These are phyloP conservation scores for Populus hybrid DNA, from an alignment of 441 rosid genomes.

Conservation along the genomic window DNA sequence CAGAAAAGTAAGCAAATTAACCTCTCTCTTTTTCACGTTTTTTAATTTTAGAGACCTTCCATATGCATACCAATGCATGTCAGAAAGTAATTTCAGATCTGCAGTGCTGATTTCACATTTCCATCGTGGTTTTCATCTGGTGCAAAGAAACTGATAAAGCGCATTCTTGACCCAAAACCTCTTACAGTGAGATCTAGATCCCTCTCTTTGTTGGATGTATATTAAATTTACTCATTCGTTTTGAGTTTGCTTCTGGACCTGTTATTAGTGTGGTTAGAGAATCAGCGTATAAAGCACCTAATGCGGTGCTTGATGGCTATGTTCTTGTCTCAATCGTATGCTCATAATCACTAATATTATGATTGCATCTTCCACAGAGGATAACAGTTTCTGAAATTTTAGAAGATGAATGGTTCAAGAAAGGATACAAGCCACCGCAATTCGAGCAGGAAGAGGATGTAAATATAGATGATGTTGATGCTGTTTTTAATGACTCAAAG, in stretches of 20 bases:
- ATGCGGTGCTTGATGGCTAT: not conserved
- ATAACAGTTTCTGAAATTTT: constrained; percentile 64
- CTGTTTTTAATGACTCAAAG: constrained; percentile 44
- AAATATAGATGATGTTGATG: constrained; percentile 33
- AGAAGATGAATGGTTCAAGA: constrained; percentile 83
- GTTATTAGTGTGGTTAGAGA: not conserved
- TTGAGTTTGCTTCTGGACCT: not conserved
- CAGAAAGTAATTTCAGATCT: constrained; percentile 45
- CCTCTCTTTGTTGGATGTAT: constrained; percentile 2
- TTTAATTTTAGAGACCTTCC: not conserved
- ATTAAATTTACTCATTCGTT: not conserved
- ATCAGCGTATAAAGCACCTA: constrained; percentile 1
- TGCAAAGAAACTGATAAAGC: constrained; percentile 63
- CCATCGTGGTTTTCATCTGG: constrained; percentile 79
- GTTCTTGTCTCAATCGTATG: not conserved
- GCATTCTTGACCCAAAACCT: constrained; percentile 86
- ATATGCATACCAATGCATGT: not conserved
- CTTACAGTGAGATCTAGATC: constrained; percentile 48
- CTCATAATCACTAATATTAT: not conserved
- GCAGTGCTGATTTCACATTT: constrained; percentile 51
- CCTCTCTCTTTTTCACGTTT: not conserved
- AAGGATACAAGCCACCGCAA: constrained; percentile 61
- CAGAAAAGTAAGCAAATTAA: constrained; percentile 42
- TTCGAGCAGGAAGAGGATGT: constrained; percentile 65
- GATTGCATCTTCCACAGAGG: constrained; percentile 48